phyloP scores from a whole-genome alignment of 2,329 filamentous ascomycete genomes.

The Penicillium sp. region DNA sequence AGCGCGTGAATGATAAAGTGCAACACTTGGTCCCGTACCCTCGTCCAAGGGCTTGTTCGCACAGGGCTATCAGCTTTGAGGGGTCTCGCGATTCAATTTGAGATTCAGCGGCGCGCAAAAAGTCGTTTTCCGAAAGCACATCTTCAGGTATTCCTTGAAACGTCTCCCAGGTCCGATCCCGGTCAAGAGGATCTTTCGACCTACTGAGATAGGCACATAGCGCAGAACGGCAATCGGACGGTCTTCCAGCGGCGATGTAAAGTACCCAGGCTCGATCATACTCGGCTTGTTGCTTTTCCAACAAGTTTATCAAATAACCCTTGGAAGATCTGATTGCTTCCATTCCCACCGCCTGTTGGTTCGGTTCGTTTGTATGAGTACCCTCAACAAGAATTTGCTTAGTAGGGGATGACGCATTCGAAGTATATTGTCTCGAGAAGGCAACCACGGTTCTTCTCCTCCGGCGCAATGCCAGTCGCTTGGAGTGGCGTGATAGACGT shows the following conservation, averaged over 20 bases:
- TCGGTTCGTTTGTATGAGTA: neutral
- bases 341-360: neutral
- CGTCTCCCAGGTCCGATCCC: slow-evolving; percentile 49
- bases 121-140: slow-evolving; percentile 48
- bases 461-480: slow-evolving; percentile 31
- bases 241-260: slow-evolving; percentile 40
- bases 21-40: slow-evolving; percentile 34
- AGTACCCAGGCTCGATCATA: slow-evolving; percentile 50
- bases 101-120: slow-evolving; percentile 50
- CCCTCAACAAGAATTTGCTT: slow-evolving; percentile 9
- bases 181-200: slow-evolving; percentile 45
- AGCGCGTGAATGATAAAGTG: slow-evolving; percentile 37
- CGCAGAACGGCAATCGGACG: slow-evolving; percentile 29
- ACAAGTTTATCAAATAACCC: slow-evolving; percentile 24
- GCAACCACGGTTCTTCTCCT: slow-evolving; percentile 30
- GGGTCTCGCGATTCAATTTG: slow-evolving; percentile 46
- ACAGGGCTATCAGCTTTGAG: slow-evolving; percentile 46
- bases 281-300: slow-evolving; percentile 22
- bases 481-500: slow-evolving; percentile 31
- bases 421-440: slow-evolving; percentile 34
- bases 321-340: slow-evolving; percentile 20
- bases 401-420: slow-evolving; percentile 24
- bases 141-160: slow-evolving; percentile 49
- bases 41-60: slow-evolving; percentile 43
- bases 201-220: slow-evolving; percentile 45